phyloP scores from a whole-genome alignment of 352 stramenopile species.

The Phytopythium delawarense region DNA sequence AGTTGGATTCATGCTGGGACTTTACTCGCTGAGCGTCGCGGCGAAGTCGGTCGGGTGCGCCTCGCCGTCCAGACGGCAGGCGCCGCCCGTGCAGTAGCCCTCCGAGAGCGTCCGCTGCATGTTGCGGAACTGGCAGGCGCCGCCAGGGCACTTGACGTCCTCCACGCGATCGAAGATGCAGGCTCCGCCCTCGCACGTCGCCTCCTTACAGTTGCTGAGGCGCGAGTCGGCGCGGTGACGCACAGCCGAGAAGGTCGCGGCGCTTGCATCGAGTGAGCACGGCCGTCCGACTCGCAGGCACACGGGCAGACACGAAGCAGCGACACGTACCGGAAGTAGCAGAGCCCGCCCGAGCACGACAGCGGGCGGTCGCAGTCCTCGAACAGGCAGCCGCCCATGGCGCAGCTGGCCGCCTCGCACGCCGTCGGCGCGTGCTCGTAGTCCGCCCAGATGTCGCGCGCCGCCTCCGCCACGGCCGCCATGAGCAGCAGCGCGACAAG shows the following conservation, averaged over 20 bases:
- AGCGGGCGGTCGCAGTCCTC: constrained; percentile 38
- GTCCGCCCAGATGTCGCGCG: constrained; percentile 19
- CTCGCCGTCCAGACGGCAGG: constrained; percentile 40
- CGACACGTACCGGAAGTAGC: constrained; percentile 38
- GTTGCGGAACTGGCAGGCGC: constrained; percentile 49
- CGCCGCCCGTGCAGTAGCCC: constrained; percentile 53
- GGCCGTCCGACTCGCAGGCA: background rate
- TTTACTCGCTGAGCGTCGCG: constrained; percentile 37
- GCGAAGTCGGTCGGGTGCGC: constrained; percentile 35
- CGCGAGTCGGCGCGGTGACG: background rate
- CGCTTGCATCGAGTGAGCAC: constrained; percentile 11
- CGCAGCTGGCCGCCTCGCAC: constrained; percentile 34
- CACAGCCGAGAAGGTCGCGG: constrained; percentile 22
- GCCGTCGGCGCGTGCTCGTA: constrained; percentile 33
- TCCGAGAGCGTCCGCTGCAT: constrained; percentile 35
- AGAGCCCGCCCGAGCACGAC: constrained; percentile 46
- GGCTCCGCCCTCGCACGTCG: constrained; percentile 40
- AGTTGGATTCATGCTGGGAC: no score
- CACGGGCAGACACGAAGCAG: background rate
- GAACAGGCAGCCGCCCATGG: constrained; percentile 45
- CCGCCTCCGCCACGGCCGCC: background rate
- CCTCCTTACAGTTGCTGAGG: constrained; percentile 42
- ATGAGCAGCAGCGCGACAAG: background rate
- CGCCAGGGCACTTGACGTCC: constrained; percentile 34
- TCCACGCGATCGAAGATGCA: constrained; percentile 49